phyloP scores from a whole-genome alignment of 1,139 yeast genomes.

The Candida labiduridarum region DNA sequence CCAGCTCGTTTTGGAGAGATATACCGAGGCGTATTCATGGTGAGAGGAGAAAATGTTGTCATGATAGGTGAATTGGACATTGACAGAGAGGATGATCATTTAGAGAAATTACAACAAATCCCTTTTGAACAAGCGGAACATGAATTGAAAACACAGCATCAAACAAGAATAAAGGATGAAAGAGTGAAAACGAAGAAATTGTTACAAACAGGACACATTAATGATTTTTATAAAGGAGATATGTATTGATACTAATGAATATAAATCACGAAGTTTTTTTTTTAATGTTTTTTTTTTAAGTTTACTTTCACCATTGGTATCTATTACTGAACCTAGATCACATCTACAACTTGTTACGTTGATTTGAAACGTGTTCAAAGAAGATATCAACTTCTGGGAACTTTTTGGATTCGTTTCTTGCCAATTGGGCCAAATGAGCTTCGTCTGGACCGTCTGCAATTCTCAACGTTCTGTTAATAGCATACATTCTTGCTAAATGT shows the following conservation, averaged over 20 bases:
- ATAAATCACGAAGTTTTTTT: slow-evolving; percentile 3
- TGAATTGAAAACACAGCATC: slow-evolving; percentile 41
- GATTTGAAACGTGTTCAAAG: slow-evolving; percentile 28
- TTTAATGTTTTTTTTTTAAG: slow-evolving; percentile 2
- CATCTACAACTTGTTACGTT: slow-evolving; percentile 29
- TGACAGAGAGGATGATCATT: slow-evolving; percentile 77
- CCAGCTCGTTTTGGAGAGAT: slow-evolving; percentile 69
- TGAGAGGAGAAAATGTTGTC: slow-evolving; percentile 97
- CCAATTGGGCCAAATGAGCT: slow-evolving; percentile 66
- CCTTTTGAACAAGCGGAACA: slow-evolving; percentile 63
- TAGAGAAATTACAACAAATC: slow-evolving; percentile 57
- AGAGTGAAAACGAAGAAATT: slow-evolving; percentile 51
- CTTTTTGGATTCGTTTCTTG: slow-evolving; percentile 44
- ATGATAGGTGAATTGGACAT: slow-evolving; percentile 93
- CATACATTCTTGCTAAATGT: slow-evolving; percentile 60
- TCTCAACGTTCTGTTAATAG: slow-evolving; percentile 59
- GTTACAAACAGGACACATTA: slow-evolving; percentile 54
- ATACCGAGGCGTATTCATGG: slow-evolving; percentile 78
- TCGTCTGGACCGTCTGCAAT: slow-evolving; percentile 82
- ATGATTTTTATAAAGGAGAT: slow-evolving; percentile 58
- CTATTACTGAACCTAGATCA: background rate
- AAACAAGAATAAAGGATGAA: slow-evolving; percentile 45
- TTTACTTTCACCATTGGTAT: background rate
- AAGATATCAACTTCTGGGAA: slow-evolving; percentile 35
- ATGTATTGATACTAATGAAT: slow-evolving; percentile 37